Conservation (phyloP, 2,329 filamentous ascomycete species). For the Trichoderma atroviride region DNA sequence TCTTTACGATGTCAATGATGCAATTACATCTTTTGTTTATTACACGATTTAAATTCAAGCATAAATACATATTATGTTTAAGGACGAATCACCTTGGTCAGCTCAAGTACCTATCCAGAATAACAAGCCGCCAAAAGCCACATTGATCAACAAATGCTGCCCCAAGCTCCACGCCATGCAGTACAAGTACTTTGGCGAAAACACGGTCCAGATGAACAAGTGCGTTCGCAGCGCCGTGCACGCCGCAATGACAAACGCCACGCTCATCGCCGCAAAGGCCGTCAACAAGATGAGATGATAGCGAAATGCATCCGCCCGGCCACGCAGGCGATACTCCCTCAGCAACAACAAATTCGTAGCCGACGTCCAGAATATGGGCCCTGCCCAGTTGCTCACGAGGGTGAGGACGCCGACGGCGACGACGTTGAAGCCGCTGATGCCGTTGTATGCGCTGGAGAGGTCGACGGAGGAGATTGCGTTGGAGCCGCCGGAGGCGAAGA, state of each 20-base stretch:
- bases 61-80: background rate
- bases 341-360: slow-evolving; percentile 65
- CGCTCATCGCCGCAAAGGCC: slow-evolving; percentile 65
- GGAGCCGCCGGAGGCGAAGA: slow-evolving; percentile 87
- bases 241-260: slow-evolving; percentile 80
- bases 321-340: slow-evolving; percentile 33
- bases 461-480: slow-evolving; percentile 97
- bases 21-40: background rate
- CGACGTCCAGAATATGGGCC: slow-evolving; percentile 82
- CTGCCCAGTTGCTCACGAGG: slow-evolving; percentile 90
- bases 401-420: slow-evolving; percentile 79
- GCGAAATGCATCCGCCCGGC: slow-evolving; percentile 40
- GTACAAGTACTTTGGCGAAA: slow-evolving; percentile 95
- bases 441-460: slow-evolving; percentile 93
- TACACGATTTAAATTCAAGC: background rate
- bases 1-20: slow-evolving; percentile 15
- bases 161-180: slow-evolving; percentile 84
- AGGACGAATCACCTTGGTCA: background rate
- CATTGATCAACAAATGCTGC: slow-evolving; percentile 76
- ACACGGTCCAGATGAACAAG: slow-evolving; percentile 98
- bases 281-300: slow-evolving; percentile 68
- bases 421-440: slow-evolving; percentile 78
- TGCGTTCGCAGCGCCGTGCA: slow-evolving; percentile 84
- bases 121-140: slow-evolving; percentile 62
- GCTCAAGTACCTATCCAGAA: slow-evolving; percentile 51